phyloP scores from a whole-genome alignment of 202 grass and related monocot species.

The Schoenoplectus triqueter region DNA sequence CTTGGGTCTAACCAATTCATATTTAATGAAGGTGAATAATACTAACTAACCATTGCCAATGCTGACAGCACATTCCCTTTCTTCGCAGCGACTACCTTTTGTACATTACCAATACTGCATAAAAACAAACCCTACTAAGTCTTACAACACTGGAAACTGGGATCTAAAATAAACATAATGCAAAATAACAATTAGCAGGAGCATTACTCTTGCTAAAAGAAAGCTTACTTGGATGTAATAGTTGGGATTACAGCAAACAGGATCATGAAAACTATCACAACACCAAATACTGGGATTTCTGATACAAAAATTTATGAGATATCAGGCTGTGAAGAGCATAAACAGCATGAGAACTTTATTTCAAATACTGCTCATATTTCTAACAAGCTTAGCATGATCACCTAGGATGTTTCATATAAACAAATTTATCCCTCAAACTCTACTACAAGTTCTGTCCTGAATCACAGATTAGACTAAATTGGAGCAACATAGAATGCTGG shows the following conservation, averaged over 20 bases:
- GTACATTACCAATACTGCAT: conserved; percentile 81
- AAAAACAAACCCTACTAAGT: conserved; percentile 1
- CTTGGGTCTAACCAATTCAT: conserved; percentile 18
- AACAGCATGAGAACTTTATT: conserved; percentile 2
- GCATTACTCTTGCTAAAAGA: neutral
- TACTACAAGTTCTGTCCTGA: too few species aligned
- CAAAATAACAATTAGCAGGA: neutral
- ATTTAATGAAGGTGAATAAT: conserved; percentile 26
- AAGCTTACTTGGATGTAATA: conserved; percentile 85
- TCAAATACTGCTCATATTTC: too few species aligned
- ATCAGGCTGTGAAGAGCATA: conserved; percentile 16
- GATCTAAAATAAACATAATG: neutral
- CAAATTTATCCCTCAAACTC: too few species aligned
- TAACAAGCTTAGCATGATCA: too few species aligned
- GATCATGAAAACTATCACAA: conserved; percentile 83
- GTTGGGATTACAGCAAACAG: conserved; percentile 84
- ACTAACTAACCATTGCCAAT: conserved; percentile 84
- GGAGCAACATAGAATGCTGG: too few species aligned
- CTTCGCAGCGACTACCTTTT: conserved; percentile 71
- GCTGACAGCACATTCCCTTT: conserved; percentile 88
- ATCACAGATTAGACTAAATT: too few species aligned
- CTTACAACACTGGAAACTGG: conserved; percentile 2
- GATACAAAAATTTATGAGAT: conserved; percentile 44
- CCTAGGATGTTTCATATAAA: too few species aligned
- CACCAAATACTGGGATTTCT: conserved; percentile 79